These are phyloP conservation scores for Pinus tabuliformis DNA, from an alignment of 75 land plant genomes.

Conservation along the genomic window DNA sequence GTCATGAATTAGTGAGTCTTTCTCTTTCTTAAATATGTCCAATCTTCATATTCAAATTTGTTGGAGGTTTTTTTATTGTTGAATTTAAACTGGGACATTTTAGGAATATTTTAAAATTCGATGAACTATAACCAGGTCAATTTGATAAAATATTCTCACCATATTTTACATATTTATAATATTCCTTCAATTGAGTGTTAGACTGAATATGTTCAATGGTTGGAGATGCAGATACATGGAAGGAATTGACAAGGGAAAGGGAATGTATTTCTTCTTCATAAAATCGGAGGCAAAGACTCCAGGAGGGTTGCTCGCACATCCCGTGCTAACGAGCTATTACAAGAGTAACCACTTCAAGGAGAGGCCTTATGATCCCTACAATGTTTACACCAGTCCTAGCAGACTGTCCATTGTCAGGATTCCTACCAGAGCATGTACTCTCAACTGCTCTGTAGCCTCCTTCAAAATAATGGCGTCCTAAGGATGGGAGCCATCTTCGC, in stretches of 20 bases:
- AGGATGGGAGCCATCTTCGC: conserved; percentile 30
- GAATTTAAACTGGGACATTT: no score
- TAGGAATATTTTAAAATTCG: no score
- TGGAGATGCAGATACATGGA: conserved; percentile 14
- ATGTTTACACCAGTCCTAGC: conserved; percentile 25
- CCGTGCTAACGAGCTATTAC: conserved; percentile 33
- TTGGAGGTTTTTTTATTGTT: not conserved
- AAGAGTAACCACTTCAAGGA: conserved; percentile 24
- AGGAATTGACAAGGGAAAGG: conserved; percentile 34
- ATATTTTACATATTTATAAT: not conserved
- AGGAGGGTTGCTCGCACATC: conserved; percentile 19
- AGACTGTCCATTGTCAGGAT: conserved; percentile 28
- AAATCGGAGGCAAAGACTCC: conserved; percentile 29
- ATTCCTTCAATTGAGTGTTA: no score
- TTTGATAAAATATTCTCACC: no score
- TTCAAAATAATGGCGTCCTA: conserved; percentile 22
- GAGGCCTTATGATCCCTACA: conserved; percentile 23
- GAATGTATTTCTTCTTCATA: conserved; percentile 29
- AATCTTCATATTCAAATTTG: not conserved
- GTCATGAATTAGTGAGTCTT: conserved; percentile 66
- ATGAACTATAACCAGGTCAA: no score
- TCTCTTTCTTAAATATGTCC: no score
- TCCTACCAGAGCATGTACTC: conserved; percentile 43
- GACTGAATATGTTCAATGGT: no score
- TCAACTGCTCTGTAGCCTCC: conserved; percentile 38